Percentiles rank a stretch among this genome's conserved stretches.
Conservation (phyloP, 768 basidiomycete species). For the Trametes punicea region DNA sequence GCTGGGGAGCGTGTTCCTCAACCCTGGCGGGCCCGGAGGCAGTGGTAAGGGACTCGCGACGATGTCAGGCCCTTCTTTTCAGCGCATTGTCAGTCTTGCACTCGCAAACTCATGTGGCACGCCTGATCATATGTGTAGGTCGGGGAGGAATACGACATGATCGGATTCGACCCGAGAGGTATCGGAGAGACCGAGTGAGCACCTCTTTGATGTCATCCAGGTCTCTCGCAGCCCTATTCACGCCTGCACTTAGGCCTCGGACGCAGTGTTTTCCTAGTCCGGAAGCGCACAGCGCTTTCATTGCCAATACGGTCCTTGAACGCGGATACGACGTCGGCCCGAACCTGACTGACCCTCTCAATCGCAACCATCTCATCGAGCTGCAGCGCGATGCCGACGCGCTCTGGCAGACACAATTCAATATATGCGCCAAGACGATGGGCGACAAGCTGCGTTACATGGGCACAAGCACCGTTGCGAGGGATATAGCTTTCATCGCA, state of each 20-base stretch:
- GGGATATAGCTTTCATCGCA: conserved; percentile 33
- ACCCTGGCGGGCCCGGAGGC: conserved; percentile 32
- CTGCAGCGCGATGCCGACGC: conserved; percentile 26
- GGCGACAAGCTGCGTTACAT: conserved; percentile 30
- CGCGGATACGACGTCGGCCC: conserved; percentile 27
- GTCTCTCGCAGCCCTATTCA: neutral
- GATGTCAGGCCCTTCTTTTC: neutral
- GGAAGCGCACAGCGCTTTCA: conserved; percentile 24
- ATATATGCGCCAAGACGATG: conserved; percentile 28
- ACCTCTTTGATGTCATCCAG: too few species aligned
- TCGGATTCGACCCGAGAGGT: conserved; percentile 33
- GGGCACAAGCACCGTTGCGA: conserved; percentile 32
- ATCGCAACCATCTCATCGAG: conserved; percentile 20
- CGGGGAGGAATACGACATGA: conserved; percentile 27
- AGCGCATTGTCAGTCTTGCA: neutral
- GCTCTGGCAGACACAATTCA: conserved; percentile 24
- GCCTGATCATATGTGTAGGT: conserved; percentile 11
- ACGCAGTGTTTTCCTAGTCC: conserved; percentile 28
- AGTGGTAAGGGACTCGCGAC: neutral
- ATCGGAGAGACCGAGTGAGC: conserved; percentile 32
- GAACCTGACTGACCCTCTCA: conserved; percentile 26
- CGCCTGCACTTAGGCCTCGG: conserved; percentile 20
- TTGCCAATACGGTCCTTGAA: conserved; percentile 27
- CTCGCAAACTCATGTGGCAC: neutral
- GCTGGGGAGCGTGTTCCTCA: conserved; percentile 33